These are phyloP conservation scores for Microthlaspi erraticum DNA, from an alignment of 345 rosid species.

Conservation along the genomic window DNA sequence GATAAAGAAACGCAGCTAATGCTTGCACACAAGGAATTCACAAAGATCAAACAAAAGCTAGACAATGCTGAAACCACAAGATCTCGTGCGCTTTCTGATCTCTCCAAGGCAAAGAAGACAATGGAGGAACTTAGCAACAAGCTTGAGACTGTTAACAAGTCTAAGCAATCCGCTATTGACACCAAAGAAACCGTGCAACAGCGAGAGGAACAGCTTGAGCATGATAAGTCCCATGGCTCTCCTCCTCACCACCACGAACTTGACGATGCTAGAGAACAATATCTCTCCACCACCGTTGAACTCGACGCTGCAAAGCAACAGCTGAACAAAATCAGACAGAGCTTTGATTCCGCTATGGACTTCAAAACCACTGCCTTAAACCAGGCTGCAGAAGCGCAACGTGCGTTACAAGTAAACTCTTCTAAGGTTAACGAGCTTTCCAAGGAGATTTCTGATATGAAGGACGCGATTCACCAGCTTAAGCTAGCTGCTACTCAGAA, in stretches of 20 bases:
- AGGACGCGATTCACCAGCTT: constrained; percentile 60
- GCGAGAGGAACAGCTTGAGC: constrained; percentile 63
- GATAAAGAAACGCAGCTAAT: constrained; percentile 71
- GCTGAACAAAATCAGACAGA: constrained; percentile 71
- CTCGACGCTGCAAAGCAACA: constrained; percentile 73
- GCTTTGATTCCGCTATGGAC: constrained; percentile 73
- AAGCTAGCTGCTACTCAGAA: constrained; percentile 57
- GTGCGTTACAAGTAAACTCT: constrained; percentile 44
- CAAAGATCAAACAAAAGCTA: constrained; percentile 50
- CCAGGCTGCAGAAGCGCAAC: constrained; percentile 73
- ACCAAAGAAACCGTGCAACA: constrained; percentile 56
- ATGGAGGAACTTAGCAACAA: constrained; percentile 52
- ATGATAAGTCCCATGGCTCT: constrained; percentile 51
- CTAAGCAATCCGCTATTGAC: constrained; percentile 53
- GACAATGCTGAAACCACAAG: constrained; percentile 53
- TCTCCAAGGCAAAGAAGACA: constrained; percentile 54
- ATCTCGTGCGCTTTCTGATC: constrained; percentile 57
- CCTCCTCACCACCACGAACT: constrained; percentile 56
- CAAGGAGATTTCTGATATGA: constrained; percentile 66
- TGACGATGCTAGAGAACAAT: constrained; percentile 61
- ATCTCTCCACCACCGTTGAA: constrained; percentile 51
- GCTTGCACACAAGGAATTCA: constrained; percentile 53
- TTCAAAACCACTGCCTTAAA: constrained; percentile 62
- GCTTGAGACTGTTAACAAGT: constrained; percentile 47
- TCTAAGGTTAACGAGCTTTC: constrained; percentile 59